Base-by-base conservation (phyloP, 2,329 filamentous ascomycete genomes). In the Neonectria coccinea region DNA sequence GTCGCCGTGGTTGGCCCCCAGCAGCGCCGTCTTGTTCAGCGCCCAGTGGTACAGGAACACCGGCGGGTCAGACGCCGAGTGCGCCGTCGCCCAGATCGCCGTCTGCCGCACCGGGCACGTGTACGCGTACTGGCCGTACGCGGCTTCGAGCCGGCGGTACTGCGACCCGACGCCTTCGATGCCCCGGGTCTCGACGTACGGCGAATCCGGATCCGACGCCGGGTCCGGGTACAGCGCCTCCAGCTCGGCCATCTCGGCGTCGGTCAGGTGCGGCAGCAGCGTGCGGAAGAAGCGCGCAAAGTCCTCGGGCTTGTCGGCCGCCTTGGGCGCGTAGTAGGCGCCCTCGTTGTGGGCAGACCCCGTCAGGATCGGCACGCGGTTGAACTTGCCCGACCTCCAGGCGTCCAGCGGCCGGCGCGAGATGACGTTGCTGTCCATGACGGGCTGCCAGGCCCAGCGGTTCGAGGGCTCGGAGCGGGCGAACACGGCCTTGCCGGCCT, bases 361-460 rank as follows among this genome's bases (percentile, higher is more conserved):
- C 0, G 74, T 74, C 9, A 77, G 50, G 1, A 77, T 75, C 1
- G 76, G 74, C 16, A 77, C 71, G 18, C 75, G 73, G 18, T 77
- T 65, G 51, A 75, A 77, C 20, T 72, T 75, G 1, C 74, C 75
- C n/a, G 73, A 76, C 47, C 69, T 76, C 76, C 75, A 77, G 0
- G 75, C 75, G 12, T 76, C 73, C 1, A 76, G 52, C 0, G 76
- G 75, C 8, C 74, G 68, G 0, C 76, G 65, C 1, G 75, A 76
- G 50, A 77, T 76, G 45, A 77, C 65, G 3, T 73, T 60, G 7
- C 68, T 72, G 12, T 77, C 75, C 1, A 77, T 62, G 4, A 77
- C 75, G 14, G 76, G 75, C 36, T 77, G 76, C 73, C 73, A 77
- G 4, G 75, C 74, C 76, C 75, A 77, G 1, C 75, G 73, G 1